Percentiles rank a stretch among this genome's conserved stretches.
Evolutionary conservation across 352 stramenopile genomes (phyloP).

Genomic region (Phytophthora agathidicida): DNA sequence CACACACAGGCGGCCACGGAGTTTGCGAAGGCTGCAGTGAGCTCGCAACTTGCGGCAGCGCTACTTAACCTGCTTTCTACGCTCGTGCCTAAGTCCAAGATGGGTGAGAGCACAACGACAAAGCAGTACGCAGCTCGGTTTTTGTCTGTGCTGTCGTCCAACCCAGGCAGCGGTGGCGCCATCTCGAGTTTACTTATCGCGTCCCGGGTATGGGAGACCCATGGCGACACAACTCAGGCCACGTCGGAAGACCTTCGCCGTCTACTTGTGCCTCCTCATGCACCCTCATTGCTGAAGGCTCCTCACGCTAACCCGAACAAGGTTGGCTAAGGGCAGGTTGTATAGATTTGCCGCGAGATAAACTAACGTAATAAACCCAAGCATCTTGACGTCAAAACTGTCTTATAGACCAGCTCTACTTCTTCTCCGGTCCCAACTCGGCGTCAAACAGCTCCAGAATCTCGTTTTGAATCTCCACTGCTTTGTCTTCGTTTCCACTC

Average conservation of each 20-base stretch:
- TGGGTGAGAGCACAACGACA: conserved; percentile 78
- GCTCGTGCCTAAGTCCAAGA: conserved; percentile 80
- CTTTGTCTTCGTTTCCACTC: conserved; percentile 79
- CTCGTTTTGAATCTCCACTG: conserved; percentile 77
- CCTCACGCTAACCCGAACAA: conserved; percentile 88
- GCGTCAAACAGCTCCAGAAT: conserved; percentile 81
- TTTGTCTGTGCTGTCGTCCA: conserved; percentile 82
- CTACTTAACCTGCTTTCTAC: conserved; percentile 86
- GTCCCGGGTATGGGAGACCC: conserved; percentile 83
- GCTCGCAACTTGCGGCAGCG: conserved; percentile 75
- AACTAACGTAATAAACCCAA: conserved; percentile 30
- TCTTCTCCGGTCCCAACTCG: conserved; percentile 37
- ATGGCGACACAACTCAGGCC: conserved; percentile 81
- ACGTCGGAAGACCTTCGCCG: conserved; percentile 82
- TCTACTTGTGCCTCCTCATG: conserved; percentile 73
- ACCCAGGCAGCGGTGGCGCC: conserved; percentile 80
- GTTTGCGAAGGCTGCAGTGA: conserved; percentile 83
- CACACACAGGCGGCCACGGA: conserved; percentile 86
- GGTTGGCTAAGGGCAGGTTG: conserved; percentile 54
- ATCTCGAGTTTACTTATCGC: conserved; percentile 83
- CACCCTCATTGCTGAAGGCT: conserved; percentile 76
- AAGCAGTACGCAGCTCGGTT: conserved; percentile 87
- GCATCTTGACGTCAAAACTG: conserved; percentile 24
- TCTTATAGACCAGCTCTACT: conserved; percentile 12
- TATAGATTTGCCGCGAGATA: conserved; percentile 15